Percentiles rank a stretch among this genome's conserved stretches.
phyloP scores from a whole-genome alignment of 2,329 filamentous ascomycete species.

The Fusarium goolgardi region DNA sequence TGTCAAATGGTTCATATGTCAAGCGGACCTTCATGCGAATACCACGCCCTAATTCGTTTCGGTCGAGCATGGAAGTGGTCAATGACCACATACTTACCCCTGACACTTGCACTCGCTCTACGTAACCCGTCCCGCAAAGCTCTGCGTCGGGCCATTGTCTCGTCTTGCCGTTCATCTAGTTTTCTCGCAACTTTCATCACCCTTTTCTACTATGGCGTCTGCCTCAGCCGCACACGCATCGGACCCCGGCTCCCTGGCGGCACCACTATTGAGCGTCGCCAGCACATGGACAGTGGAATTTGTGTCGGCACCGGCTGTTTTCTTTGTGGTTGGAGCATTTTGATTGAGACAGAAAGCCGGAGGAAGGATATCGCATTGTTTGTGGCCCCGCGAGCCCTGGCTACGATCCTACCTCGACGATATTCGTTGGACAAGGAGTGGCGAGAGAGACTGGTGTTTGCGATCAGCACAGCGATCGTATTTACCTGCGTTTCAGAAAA shows the following conservation, averaged over 20 bases:
- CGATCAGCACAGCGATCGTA: slow-evolving; percentile 75
- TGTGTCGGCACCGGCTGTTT: slow-evolving; percentile 79
- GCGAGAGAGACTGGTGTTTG: slow-evolving; percentile 74
- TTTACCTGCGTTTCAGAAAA: slow-evolving; percentile 74
- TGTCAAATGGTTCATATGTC: slow-evolving; percentile 90
- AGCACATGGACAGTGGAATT: slow-evolving; percentile 69
- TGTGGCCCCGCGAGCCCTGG: slow-evolving; percentile 81
- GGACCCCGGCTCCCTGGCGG: slow-evolving; percentile 75
- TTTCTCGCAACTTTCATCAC: slow-evolving; percentile 83
- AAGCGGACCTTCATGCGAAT: slow-evolving; percentile 77
- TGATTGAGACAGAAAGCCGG: slow-evolving; percentile 74
- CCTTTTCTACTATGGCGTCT: slow-evolving; percentile 87
- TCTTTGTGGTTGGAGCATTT: slow-evolving; percentile 84
- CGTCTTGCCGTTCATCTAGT: slow-evolving; percentile 76
- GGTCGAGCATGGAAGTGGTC: slow-evolving; percentile 77
- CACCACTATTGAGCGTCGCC: slow-evolving; percentile 57
- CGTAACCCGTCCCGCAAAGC: slow-evolving; percentile 59
- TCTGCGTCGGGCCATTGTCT: slow-evolving; percentile 65
- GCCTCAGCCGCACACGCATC: slow-evolving; percentile 77
- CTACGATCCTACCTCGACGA: slow-evolving; percentile 76
- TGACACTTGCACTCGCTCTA: slow-evolving; percentile 75
- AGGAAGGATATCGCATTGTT: slow-evolving; percentile 83
- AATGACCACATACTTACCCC: slow-evolving; percentile 79
- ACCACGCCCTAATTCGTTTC: slow-evolving; percentile 77
- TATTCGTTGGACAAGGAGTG: slow-evolving; percentile 73